Percentiles rank a stretch among this genome's conserved stretches.
Evolutionary conservation across 2,329 filamentous ascomycete species (phyloP).

Genomic region (Aspergillus sp.): DNA sequence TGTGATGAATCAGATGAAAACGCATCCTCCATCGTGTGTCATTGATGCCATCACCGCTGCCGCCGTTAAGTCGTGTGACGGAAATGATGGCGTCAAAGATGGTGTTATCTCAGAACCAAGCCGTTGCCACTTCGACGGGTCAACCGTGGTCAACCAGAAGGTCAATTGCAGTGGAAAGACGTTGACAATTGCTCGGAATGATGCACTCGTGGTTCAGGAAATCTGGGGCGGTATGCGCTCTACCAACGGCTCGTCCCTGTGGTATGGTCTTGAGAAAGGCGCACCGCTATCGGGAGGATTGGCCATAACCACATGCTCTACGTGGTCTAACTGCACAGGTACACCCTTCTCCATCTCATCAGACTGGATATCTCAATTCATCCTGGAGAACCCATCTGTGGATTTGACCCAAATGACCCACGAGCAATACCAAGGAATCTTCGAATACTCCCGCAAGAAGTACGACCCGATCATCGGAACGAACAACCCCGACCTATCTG

Average conservation of each 20-base stretch:
- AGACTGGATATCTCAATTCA: constrained; percentile 30
- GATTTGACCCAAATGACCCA: constrained; percentile 25
- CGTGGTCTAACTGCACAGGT: constrained; percentile 15
- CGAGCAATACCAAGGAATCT: constrained; percentile 15
- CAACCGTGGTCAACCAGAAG: constrained; percentile 10
- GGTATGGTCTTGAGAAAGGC: constrained; percentile 28
- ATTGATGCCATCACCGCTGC: constrained; percentile 28
- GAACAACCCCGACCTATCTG: constrained; percentile 30
- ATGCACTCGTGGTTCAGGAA: constrained; percentile 23
- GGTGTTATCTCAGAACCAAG: constrained; percentile 13
- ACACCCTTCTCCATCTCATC: constrained; percentile 22
- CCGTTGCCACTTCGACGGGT: constrained; percentile 20
- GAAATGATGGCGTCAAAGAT: constrained; percentile 31
- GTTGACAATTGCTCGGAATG: constrained; percentile 19
- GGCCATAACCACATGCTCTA: constrained; percentile 19
- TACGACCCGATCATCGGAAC: constrained; percentile 33
- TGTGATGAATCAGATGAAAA: constrained; percentile 14
- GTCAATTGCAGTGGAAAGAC: constrained; percentile 11
- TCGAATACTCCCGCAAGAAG: constrained; percentile 19
- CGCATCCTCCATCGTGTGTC: constrained; percentile 23
- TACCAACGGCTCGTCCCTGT: constrained; percentile 17
- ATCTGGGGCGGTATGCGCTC: constrained; percentile 25
- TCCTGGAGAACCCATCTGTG: constrained; percentile 25
- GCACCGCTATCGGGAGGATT: constrained; percentile 19
- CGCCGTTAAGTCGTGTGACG: constrained; percentile 31